Base-by-base conservation (phyloP, 768 basidiomycete species). In the Boletus sp. region DNA sequence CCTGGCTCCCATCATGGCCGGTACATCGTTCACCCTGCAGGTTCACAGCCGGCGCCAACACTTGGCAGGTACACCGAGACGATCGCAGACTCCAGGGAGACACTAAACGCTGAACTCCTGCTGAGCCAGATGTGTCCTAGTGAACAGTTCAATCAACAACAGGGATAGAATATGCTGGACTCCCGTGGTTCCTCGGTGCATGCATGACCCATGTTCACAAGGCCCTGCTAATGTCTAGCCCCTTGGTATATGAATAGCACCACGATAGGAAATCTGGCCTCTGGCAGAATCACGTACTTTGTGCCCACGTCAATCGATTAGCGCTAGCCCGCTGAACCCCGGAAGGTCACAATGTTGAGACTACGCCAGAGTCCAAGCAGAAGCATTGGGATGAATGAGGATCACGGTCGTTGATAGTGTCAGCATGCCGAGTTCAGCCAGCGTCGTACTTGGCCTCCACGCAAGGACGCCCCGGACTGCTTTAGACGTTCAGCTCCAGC, bases 1-100 rank as follows among this genome's bases (percentile, higher is more conserved):
- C 59, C 54, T 64, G 45, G 15, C 44, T 47, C 54, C 39, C 11
- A 46, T 51, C 45, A 23, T 51, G 33, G 35, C 55, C 11, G n/a
- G n/a, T n/a, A 38, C 25, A 25, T 25, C 37, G 11, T 30, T 23
- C 40, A 27, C 4, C 25, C 19, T 4, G 41, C 21, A 32, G 19
- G 25, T 25, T 25, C 25, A 25, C 25, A 25, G 25, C 25, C 25
- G 25, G 25, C 25, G 25, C 25, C 25, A 25, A 39, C 23, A 23
- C 14, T 9, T 13, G 33, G 11, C 38, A 41, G 42, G 47, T 46
- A 54, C 58, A 35, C 21, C 1, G 14, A 33, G 32, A 42, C 6
- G 6, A 35, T 14, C n/a, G 13, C 32, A 34, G 21, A 33, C 25
- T 27, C 10, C 33, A 7, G 23, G 15, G 35, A 38, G 29, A 44